These are phyloP conservation scores for Pseudonitzschia delicatissima DNA, from an alignment of 108 stramenopile genomes.

Conservation along the genomic window DNA sequence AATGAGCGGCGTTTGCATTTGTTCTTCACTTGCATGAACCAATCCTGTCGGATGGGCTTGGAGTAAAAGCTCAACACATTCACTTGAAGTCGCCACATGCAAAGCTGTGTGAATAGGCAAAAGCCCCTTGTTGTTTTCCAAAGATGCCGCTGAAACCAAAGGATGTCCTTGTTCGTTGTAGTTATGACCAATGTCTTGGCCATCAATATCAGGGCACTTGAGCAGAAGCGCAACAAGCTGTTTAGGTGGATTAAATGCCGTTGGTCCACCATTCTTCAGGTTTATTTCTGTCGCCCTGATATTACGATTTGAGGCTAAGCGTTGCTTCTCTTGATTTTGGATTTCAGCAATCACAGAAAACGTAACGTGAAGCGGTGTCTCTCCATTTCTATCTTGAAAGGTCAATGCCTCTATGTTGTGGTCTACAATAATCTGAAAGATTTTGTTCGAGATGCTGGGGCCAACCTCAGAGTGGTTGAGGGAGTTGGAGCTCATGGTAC, in stretches of 20 bases:
- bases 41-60: constrained; percentile 43
- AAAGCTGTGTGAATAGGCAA: constrained; percentile 50
- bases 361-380: constrained; percentile 49
- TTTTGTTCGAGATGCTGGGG: constrained; percentile 30
- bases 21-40: constrained; percentile 47
- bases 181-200: constrained; percentile 18
- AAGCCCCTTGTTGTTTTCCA: constrained; percentile 40
- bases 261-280: constrained; percentile 30
- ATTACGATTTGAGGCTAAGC: constrained; percentile 18
- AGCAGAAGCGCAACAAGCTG: constrained; percentile 41
- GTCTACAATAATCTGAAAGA: constrained; percentile 41
- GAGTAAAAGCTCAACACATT: constrained; percentile 37
- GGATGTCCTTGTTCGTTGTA: constrained; percentile 1
- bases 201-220: constrained; percentile 34
- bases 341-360: constrained; percentile 28
- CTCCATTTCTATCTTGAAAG: constrained; percentile 21
- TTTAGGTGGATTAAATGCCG: constrained; percentile 32
- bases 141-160: constrained; percentile 20
- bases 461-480: constrained; percentile 5
- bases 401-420: constrained; percentile 38
- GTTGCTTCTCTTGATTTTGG: constrained; percentile 28
- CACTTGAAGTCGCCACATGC: constrained; percentile 24
- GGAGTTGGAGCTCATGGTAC: constrained; percentile 5
- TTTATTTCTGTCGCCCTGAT: constrained; percentile 22
- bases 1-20: constrained; percentile 46